phyloP scores from a whole-genome alignment of 176 grass and related monocot genomes.

The Juncus inflexus region DNA sequence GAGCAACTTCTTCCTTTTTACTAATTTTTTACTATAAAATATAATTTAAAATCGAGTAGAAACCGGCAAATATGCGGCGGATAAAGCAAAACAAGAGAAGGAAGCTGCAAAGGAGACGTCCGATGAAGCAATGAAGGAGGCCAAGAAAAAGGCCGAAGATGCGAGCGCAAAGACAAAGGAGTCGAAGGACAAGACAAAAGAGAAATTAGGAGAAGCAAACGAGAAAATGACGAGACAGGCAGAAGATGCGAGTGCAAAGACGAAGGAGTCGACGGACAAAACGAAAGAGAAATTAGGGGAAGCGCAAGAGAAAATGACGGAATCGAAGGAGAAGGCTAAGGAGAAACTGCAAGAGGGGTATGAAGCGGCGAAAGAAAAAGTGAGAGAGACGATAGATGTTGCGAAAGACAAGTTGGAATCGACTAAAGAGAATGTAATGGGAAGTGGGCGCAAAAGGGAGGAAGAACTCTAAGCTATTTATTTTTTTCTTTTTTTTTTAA shows the following conservation, averaged over 20 bases:
- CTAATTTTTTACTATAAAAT: not conserved
- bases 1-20: not conserved
- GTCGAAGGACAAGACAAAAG: slow-evolving; percentile 35
- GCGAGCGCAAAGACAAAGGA: slow-evolving; percentile 18
- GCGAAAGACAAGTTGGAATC: slow-evolving; percentile 40
- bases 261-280: slow-evolving; percentile 18
- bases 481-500: not conserved
- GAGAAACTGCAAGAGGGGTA: slow-evolving; percentile 20
- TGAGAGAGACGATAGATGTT: slow-evolving; percentile 27
- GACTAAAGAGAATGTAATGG: slow-evolving; percentile 34
- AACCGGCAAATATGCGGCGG: slow-evolving; percentile 24
- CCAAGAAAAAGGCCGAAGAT: slow-evolving; percentile 24
- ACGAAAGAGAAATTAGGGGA: slow-evolving; percentile 36
- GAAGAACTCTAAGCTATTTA: slow-evolving; percentile 52
- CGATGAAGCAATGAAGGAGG: slow-evolving; percentile 29
- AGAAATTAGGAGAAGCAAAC: slow-evolving; percentile 27
- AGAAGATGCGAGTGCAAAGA: slow-evolving; percentile 30
- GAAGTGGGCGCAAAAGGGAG: slow-evolving; percentile 22
- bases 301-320: slow-evolving; percentile 23
- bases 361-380: slow-evolving; percentile 30
- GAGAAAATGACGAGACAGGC: slow-evolving; percentile 28
- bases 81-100: slow-evolving; percentile 27
- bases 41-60: slow-evolving; percentile 26
- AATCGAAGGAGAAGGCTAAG: slow-evolving; percentile 19
- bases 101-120: slow-evolving; percentile 25